phyloP scores from a whole-genome alignment of 345 rosid species.

The Euphorbia lathyris region DNA sequence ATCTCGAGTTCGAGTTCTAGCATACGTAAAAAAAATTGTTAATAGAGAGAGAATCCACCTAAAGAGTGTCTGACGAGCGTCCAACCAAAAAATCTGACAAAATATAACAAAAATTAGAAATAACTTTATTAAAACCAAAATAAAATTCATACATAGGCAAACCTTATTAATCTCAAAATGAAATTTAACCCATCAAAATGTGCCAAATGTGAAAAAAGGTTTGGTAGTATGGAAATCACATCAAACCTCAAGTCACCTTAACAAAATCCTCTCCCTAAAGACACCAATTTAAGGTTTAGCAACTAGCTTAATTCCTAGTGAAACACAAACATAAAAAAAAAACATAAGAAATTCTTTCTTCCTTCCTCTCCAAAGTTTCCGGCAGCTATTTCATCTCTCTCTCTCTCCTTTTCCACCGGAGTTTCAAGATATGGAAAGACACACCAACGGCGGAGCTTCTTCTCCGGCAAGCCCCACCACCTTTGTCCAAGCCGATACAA shows the following conservation, averaged over 20 bases:
- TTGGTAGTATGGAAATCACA: not conserved
- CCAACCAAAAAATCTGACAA: too few species aligned
- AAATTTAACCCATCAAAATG: not conserved
- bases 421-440: slow-evolving; percentile 21
- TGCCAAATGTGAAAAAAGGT: not conserved
- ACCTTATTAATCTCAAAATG: too few species aligned
- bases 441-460: slow-evolving; percentile 12
- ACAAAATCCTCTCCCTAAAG: not conserved
- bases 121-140: too few species aligned
- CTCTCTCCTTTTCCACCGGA: not conserved
- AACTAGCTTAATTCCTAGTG: not conserved
- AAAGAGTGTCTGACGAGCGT: too few species aligned
- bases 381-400: not conserved
- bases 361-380: not conserved
- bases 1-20: too few species aligned
- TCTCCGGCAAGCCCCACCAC: slow-evolving; percentile 33
- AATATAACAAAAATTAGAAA: too few species aligned
- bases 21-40: too few species aligned
- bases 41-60: too few species aligned
- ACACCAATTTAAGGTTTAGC: not conserved
- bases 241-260: not conserved
- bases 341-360: not conserved
- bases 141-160: too few species aligned
- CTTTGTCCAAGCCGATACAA: slow-evolving; percentile 45
- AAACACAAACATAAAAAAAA: not conserved